Conservation (phyloP, 441 rosid species). For the Pelargonium myrrhifolium region DNA sequence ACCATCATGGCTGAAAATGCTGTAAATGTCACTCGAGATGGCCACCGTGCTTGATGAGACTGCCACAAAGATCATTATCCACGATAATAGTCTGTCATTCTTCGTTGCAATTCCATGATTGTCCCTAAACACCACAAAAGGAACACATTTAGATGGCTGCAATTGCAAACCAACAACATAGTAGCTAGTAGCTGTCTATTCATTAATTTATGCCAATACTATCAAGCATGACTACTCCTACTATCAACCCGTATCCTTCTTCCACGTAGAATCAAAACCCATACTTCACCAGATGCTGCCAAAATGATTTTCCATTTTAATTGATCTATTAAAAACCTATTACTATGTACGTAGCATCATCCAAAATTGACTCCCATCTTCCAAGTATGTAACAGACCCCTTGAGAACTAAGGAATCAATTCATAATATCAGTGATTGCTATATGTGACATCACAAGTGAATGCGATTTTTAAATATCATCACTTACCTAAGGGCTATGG, state of each 20-base stretch:
- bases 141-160: neutral
- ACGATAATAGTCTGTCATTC: constrained; percentile 41
- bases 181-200: neutral
- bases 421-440: neutral
- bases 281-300: neutral
- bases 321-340: neutral
- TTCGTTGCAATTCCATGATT: constrained; percentile 44
- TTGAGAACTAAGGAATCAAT: too few species aligned
- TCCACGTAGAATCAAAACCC: neutral
- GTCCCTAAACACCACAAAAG: constrained; percentile 31
- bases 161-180: neutral
- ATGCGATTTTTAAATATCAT: neutral
- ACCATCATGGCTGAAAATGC: constrained; percentile 21
- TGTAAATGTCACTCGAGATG: constrained; percentile 45
- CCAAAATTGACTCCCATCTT: too few species aligned
- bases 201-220: neutral
- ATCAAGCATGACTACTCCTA: neutral
- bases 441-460: neutral
- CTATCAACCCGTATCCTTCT: neutral
- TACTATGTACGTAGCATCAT: neutral
- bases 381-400: too few species aligned
- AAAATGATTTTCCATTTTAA: neutral
- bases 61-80: constrained; percentile 49
- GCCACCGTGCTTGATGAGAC: constrained; percentile 47
- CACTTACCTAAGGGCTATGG: constrained; percentile 46